These are phyloP conservation scores for Pontederia crassipes DNA, from an alignment of 176 grass and related monocot species.

Conservation along the genomic window DNA sequence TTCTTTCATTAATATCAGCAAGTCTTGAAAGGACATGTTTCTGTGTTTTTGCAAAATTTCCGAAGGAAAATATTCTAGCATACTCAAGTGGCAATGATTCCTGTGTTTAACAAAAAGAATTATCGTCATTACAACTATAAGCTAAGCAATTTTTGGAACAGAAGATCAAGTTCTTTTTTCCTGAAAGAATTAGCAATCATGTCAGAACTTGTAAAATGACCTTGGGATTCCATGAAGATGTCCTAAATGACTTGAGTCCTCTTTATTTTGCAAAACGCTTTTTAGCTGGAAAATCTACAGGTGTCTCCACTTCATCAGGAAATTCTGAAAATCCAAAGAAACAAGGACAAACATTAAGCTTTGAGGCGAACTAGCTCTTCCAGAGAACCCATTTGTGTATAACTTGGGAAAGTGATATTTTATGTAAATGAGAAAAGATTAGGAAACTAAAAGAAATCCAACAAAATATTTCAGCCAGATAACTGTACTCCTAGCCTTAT, in stretches of 20 bases:
- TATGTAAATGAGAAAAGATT: no score
- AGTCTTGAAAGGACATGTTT: slow-evolving; percentile 67
- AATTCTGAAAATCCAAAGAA: slow-evolving; percentile 54
- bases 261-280: slow-evolving; percentile 89
- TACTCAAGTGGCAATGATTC: slow-evolving; percentile 89
- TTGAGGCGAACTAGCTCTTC: no score
- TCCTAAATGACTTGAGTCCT: slow-evolving; percentile 90
- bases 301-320: slow-evolving; percentile 97
- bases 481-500: no score
- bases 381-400: no score
- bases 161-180: background rate
- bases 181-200: background rate
- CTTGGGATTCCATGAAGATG: slow-evolving; percentile 92
- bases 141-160: background rate
- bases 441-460: no score
- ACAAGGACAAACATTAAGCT: background rate
- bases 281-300: slow-evolving; percentile 76
- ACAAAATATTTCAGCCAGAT: no score
- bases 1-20: slow-evolving; percentile 15
- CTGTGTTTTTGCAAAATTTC: slow-evolving; percentile 77
- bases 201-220: slow-evolving; percentile 18
- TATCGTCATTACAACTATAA: background rate
- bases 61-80: slow-evolving; percentile 89
- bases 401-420: no score
- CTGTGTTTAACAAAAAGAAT: slow-evolving; percentile 34